Evolutionary conservation across 495 filamentous ascomycete species (phyloP), one percentile per base, ranked within the genome.

Genomic region (Xylaria cubensis): DNA sequence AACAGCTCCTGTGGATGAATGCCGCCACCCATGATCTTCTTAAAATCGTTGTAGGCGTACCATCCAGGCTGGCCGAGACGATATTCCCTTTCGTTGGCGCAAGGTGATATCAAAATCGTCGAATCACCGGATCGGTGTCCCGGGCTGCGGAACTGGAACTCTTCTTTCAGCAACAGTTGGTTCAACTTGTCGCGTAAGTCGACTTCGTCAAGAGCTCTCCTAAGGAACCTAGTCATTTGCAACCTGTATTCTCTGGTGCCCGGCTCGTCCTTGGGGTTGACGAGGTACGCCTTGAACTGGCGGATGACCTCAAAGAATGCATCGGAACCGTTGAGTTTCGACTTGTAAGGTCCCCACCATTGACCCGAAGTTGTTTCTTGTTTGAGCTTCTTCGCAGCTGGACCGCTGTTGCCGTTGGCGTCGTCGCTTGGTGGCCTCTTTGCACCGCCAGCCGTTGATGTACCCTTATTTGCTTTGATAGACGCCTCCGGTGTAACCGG

Each of bases 331-430:
- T 13, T 29, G 29, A 72, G 70, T 51, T 61, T 72, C 26, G 39
- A 48, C 17, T 67, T 72, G 6, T 61, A 3, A 1, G 70, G 50
- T 41, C 70, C 70, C 62, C 63, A 72, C 70, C 70, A 72, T 21
- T 41, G 1, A 8, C 29, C 51, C 1, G 29, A 10, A 4, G 8
- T 36, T 34, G 44, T 24, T 9, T 64, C 8, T 10, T 59, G 19
- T 24, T 46, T 72, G 7, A 17, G 1, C 39, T 61, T 72, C 21
- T 72, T 72, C 13, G 61, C 1, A 6, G 62, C 24, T 32, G 58
- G 34, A 1, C 29, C 21, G 24, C 6, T 7, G 2, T 0, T 13
- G 5, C 0, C 46, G 8, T 2, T n/a, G n/a, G 21, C 50, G 6
- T 63, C 34, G 9, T 70, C 46, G 6, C n/a, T 21, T 39, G 19